Evolutionary conservation across 495 filamentous ascomycete genomes (phyloP), one percentile per base, ranked within the genome.

Genomic region (Penicillium arizonense): DNA sequence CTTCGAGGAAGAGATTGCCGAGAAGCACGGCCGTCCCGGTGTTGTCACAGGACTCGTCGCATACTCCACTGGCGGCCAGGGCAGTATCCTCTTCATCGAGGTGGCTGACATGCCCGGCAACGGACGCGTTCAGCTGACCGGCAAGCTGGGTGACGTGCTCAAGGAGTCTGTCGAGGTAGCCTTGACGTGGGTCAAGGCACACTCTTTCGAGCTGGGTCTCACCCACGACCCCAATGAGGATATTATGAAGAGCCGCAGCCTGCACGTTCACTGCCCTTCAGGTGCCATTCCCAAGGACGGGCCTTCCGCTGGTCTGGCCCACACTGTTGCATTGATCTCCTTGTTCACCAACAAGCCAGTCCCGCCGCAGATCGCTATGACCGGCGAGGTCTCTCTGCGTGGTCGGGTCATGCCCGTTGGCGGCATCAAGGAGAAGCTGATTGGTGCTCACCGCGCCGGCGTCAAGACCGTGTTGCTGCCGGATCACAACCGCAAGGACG

Each of bases 351-450:
- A 89, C 50, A 91, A 91, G 60, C 73, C 88, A 28, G 93, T 99
- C 3, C 89, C 95, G 28, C 90, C 94, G 6, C 90, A 88, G 24
- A 83, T 97, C 61, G 94, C 94, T 40, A 99, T 99, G 94, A 99
- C 94, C 20, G 95, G 94, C 20, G 94, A 99, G 69, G 84, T 97
- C 36, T 88, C 87, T 55, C 80, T 99, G 30, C 81, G 95, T 13
- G 94, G 94, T 11, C 82, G 90, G 54, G 87, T 99, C 45, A 84
- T 86, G 74, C 88, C 90, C 9, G 92, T 96, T 50, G 94, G 94
- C 18, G 94, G 95, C 20, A 97, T 97, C 72, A 96, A 97, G 77
- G 94, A 99, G 82, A 99, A 99, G 68, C 76, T 97, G 26, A 97
- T 99, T 64, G 94, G 94, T 11, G 95, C 94, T 24, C 72, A 92